Conservation (phyloP, 345 rosid species). For the Salix purpurea region DNA sequence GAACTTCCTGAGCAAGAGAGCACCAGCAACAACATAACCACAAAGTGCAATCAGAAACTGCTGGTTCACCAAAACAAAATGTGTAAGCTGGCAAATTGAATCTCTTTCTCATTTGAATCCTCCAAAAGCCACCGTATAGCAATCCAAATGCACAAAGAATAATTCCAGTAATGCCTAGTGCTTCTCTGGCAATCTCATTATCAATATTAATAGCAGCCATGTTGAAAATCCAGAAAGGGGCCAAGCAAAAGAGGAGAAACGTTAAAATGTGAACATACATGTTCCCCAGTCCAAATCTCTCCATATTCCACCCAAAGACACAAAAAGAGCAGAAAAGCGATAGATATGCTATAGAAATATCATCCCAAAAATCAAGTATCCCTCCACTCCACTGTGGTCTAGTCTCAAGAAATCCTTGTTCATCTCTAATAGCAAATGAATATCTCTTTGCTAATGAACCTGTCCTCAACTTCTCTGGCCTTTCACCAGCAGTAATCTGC, state of each 20-base stretch:
- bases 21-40: slow-evolving; percentile 97
- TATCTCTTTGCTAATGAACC: slow-evolving; percentile 49
- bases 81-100: slow-evolving; percentile 67
- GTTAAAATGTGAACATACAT: slow-evolving; percentile 93
- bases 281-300: slow-evolving; percentile 91
- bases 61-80: slow-evolving; percentile 61
- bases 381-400: slow-evolving; percentile 86
- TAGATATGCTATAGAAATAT: slow-evolving; percentile 76
- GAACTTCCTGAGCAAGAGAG: slow-evolving; percentile 84
- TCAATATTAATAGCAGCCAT: slow-evolving; percentile 79
- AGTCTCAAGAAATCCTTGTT: slow-evolving; percentile 35
- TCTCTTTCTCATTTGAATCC: slow-evolving; percentile 87
- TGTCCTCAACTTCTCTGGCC: slow-evolving; percentile 20
- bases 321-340: slow-evolving; percentile 79
- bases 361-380: slow-evolving; percentile 78
- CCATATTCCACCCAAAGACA: slow-evolving; percentile 98
- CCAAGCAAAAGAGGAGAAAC: slow-evolving; percentile 74
- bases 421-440: slow-evolving; percentile 59
- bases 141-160: slow-evolving; percentile 77
- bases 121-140: slow-evolving; percentile 95
- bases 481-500: slow-evolving; percentile 27
- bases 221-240: slow-evolving; percentile 91
- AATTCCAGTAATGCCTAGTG: slow-evolving; percentile 60
- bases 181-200: slow-evolving; percentile 55
- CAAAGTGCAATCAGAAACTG: slow-evolving; percentile 55